Base-by-base conservation (phyloP, 1,284 basidiomycete species). In the Lentinula novae-zelandiae region DNA sequence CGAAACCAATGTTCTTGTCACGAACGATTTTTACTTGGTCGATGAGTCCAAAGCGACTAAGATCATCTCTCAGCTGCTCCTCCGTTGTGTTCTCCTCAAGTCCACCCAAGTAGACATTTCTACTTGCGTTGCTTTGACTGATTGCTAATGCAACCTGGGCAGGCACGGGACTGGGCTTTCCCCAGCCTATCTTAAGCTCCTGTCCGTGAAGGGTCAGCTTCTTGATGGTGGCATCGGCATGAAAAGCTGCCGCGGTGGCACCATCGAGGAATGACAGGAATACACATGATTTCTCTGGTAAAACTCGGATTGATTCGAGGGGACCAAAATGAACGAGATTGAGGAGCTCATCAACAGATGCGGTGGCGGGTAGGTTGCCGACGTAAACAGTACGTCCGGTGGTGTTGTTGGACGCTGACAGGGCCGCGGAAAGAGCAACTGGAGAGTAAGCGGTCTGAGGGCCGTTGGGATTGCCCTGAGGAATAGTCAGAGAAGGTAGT, bases 291-390 rank as follows among this genome's bases (percentile, higher is more conserved):
- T 98, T 98, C 74, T 98, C 96, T 46, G 95, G 94, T n/a, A 98
- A 84, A 42, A 99, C 90, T 57, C 94, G 92, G 70, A 98, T 92
- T 57, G 87, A 92, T 74, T 98, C 96, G 66, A 99, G 90, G 0
- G 96, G 96, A 5, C 96, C 97, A 72, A 98, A 98, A 69, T 97
- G 95, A 66, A 99, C 96, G 64, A 98, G 89, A 74, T 95, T 98
- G 70, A 98, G 89, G 31, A 99, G 86, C 74, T 99, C 96, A 72
- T 98, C 96, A 61, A 98, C 95, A 5, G 95, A 96, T 0, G 96
- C 96, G 22, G 94, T 94, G n/a, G 92, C 82, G 13, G 96, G 96
- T 48, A 99, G 84, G 75, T 97, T 98, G 66, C 96, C 97, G 62
- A 99, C 90, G 74, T 98, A 99, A 54, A 99, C 96, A 0, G 97